Percentiles rank a stretch among this genome's conserved stretches.
phyloP scores from a whole-genome alignment of 768 basidiomycete species.

The Trametes maxima region DNA sequence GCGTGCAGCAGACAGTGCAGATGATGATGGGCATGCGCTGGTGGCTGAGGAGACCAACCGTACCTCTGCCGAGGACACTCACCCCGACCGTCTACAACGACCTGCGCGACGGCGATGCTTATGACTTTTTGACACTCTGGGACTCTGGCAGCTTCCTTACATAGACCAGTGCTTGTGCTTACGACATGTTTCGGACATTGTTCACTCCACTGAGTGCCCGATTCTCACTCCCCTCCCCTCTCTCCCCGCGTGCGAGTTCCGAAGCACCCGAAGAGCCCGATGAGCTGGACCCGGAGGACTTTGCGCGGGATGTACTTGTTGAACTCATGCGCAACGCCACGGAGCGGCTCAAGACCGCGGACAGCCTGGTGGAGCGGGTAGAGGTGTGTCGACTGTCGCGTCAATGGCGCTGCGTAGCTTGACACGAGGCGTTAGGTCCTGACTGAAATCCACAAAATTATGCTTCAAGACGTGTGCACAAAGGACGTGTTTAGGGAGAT shows the following conservation, averaged over 20 bases:
- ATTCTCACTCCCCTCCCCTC: constrained; percentile 30
- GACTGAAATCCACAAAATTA: constrained; percentile 64
- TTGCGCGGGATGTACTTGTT: constrained; percentile 71
- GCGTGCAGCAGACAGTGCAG: neutral
- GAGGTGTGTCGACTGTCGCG: constrained; percentile 49
- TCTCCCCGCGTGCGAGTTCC: constrained; percentile 8
- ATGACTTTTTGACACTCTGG: constrained; percentile 12
- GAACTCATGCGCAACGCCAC: constrained; percentile 71
- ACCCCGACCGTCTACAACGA: neutral
- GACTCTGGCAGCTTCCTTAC: constrained; percentile 19
- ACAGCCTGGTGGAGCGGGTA: constrained; percentile 46
- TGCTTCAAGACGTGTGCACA: constrained; percentile 64
- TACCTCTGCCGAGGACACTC: neutral
- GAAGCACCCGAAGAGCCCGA: constrained; percentile 24
- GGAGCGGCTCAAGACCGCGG: constrained; percentile 66
- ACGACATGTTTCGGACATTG: constrained; percentile 36
- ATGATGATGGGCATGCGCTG: constrained; percentile 2
- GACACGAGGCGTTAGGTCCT: constrained; percentile 47
- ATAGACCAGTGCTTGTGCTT: neutral
- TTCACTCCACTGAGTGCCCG: constrained; percentile 39
- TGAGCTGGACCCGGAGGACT: constrained; percentile 61
- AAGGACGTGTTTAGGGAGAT: constrained; percentile 80
- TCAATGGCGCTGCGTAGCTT: neutral
- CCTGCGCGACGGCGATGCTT: constrained; percentile 9
- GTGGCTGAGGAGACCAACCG: constrained; percentile 14